These are phyloP conservation scores for Citrullus amarus DNA, from an alignment of 306 rosid genomes.

Conservation along the genomic window DNA sequence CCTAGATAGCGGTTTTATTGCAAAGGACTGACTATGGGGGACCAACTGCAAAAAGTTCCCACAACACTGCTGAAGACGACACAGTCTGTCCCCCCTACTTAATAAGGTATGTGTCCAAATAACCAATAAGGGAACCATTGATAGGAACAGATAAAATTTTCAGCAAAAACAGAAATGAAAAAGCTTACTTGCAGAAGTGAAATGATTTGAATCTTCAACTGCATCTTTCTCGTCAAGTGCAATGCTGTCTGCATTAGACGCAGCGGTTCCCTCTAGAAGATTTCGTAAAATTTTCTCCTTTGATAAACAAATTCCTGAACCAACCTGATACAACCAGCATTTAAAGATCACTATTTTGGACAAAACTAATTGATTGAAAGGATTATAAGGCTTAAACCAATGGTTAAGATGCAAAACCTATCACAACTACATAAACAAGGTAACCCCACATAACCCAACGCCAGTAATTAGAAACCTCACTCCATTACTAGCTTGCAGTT, in stretches of 20 bases:
- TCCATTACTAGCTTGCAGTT: background rate
- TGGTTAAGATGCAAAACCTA: background rate
- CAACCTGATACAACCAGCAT: slow-evolving; percentile 32
- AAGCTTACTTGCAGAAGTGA: slow-evolving; percentile 25
- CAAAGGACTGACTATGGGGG: background rate
- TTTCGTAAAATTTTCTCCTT: slow-evolving; percentile 38
- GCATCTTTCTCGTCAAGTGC: slow-evolving; percentile 41
- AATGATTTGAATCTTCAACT: slow-evolving; percentile 19
- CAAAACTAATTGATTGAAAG: background rate
- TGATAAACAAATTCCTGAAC: slow-evolving; percentile 46
- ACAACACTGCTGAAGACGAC: background rate
- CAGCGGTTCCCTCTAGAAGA: slow-evolving; percentile 71
- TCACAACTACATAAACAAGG: background rate
- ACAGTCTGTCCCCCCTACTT: background rate
- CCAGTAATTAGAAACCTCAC: background rate
- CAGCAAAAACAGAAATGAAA: background rate
- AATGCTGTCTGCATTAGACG: slow-evolving; percentile 28
- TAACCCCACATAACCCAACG: background rate
- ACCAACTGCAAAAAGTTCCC: no score
- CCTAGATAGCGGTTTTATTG: background rate
- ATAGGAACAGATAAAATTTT: background rate
- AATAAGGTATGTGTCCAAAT: background rate
- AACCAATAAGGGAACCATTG: background rate
- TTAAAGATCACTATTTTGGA: background rate
- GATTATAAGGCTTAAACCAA: background rate